phyloP scores from a whole-genome alignment of 108 stramenopile genomes.

The Cyclotella choctawhatcheeana region DNA sequence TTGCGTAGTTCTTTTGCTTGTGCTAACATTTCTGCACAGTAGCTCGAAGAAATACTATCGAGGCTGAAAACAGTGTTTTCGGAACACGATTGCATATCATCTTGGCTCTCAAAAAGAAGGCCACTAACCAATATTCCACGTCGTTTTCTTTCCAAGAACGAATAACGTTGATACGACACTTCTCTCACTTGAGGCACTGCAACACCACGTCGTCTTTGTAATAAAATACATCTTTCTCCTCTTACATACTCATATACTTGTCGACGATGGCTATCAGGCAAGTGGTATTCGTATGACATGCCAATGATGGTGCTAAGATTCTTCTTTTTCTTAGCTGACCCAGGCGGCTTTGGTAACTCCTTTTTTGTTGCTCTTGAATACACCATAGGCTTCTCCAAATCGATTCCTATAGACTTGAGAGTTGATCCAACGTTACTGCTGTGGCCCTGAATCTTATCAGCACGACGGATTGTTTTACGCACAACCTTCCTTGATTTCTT shows the following conservation, averaged over 20 bases:
- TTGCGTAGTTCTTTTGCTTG: neutral
- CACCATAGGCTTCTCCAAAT: neutral
- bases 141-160: slow-evolving; percentile 4
- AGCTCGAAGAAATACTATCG: neutral
- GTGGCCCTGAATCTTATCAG: neutral
- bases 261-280: neutral
- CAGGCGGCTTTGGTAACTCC: neutral
- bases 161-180: slow-evolving; percentile 1
- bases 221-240: neutral
- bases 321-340: neutral
- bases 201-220: neutral
- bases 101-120: neutral
- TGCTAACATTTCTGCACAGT: slow-evolving; percentile 4
- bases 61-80: neutral
- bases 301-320: neutral
- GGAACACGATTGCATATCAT: neutral
- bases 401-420: slow-evolving; percentile 16
- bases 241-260: slow-evolving; percentile 6
- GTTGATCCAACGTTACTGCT: slow-evolving; percentile 7
- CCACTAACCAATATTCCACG: neutral
- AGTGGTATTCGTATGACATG: neutral
- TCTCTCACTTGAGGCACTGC: neutral
- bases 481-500: neutral
- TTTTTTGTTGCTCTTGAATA: neutral
- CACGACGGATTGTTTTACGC: too few species aligned